Evolutionary conservation across 129 eudicot species (phyloP), one percentile per base, ranked within the genome.

Genomic region (Tanacetum coccineum): DNA sequence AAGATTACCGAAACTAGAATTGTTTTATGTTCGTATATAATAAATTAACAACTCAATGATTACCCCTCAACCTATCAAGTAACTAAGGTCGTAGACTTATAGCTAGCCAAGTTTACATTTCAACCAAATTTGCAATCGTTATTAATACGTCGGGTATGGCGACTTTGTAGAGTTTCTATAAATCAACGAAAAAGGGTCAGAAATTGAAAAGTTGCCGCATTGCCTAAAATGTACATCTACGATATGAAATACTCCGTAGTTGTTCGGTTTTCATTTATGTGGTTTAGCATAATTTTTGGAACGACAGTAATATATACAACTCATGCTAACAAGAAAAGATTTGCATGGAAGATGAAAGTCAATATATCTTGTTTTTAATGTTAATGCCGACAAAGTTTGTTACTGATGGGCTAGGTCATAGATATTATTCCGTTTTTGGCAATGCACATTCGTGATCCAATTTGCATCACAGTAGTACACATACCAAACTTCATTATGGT

Each of bases 81-180:
- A 9, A 22, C 22, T 48, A n/a, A 25, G n/a, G 45, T n/a, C 15
- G 0, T 66, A 51, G 70, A 66, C 8, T 26, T 28, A 28, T 28
- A 28, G 44, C 59, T 66, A 66, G 26, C 28, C 58, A 49, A 66
- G 59, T 49, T 66, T 15, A 44, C 18, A 25, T 47, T 26, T 66
- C 47, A 45, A 28, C 59, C 13, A 14, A 14, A 13, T 28, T 50
- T 66, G 56, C 59, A 11, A 28, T 28, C 48, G 70, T 66, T 25
- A 50, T 67, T n/a, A 67, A 67, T 67, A 67, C 50, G 72, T 47
- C 51, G 13, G 62, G 72, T 51, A 67, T 67, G 72, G 61, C 50
- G 72, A 67, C 59, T 28, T 9, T 67, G 17, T 67, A 30, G 61
- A 54, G 61, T 67, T 67, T 67, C 62, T 49, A 67, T 51, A 67